Evolutionary conservation across 345 rosid genomes (phyloP).

Genomic region (Orychophragmus violaceus): DNA sequence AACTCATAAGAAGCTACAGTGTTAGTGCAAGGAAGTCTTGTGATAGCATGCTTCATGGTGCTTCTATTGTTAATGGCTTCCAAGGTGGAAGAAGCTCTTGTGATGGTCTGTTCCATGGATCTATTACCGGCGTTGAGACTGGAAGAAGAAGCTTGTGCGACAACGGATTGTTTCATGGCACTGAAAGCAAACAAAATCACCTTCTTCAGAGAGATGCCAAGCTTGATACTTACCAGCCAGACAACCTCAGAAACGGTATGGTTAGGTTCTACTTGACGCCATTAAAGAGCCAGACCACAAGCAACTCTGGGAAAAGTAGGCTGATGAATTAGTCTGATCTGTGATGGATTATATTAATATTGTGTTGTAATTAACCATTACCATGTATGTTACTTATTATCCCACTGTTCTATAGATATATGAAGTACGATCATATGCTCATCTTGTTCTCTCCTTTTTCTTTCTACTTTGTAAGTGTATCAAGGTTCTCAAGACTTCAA

Average conservation of each 20-base stretch:
- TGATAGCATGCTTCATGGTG: conserved; percentile 38
- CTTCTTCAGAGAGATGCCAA: conserved; percentile 10
- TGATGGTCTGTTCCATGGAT: conserved; percentile 36
- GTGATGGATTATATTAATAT: conserved; percentile 1
- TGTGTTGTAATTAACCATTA: conserved; percentile 28
- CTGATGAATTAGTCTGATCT: conserved; percentile 25
- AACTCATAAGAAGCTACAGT: conserved; percentile 57
- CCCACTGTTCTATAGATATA: conserved; percentile 26
- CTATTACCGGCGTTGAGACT: conserved; percentile 18
- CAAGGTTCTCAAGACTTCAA: not conserved
- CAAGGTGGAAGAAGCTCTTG: conserved; percentile 38
- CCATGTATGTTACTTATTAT: conserved; percentile 22
- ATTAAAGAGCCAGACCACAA: conserved; percentile 41
- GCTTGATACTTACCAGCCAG: conserved; percentile 22
- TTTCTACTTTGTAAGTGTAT: not conserved
- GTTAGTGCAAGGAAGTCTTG: conserved; percentile 52
- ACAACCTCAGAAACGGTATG: conserved; percentile 45
- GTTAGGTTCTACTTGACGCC: conserved; percentile 71
- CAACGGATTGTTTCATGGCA: conserved; percentile 23
- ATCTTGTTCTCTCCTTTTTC: not conserved
- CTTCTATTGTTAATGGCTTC: conserved; percentile 37
- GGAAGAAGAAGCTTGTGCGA: conserved; percentile 24
- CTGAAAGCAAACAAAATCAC: conserved; percentile 11
- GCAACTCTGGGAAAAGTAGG: conserved; percentile 60
- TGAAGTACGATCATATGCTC: conserved; percentile 6